Conservation (phyloP, 1,139 yeast genomes). For the Entelexis paramagnoliae region DNA sequence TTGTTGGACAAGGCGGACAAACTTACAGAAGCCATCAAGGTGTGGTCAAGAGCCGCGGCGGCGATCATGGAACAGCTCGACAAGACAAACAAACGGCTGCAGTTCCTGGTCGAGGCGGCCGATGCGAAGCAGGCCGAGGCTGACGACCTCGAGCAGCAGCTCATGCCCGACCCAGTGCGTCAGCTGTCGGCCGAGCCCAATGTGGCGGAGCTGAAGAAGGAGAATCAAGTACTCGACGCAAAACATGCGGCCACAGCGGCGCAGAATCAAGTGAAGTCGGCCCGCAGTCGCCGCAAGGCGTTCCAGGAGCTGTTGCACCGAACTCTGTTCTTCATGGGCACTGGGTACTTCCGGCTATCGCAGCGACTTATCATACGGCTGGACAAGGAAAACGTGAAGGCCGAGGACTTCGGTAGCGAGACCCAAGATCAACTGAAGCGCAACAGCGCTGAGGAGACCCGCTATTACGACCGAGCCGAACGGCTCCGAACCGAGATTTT, state of each 20-base stretch:
- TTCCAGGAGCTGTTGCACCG: constrained; percentile 63
- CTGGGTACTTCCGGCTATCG: constrained; percentile 56
- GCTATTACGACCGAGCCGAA: constrained; percentile 57
- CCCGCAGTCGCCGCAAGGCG: constrained; percentile 12
- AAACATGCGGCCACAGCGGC: neutral
- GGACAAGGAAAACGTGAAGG: constrained; percentile 11
- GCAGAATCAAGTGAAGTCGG: constrained; percentile 2
- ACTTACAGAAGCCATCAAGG: constrained; percentile 18
- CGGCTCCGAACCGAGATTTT: constrained; percentile 44
- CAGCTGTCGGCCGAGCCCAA: neutral
- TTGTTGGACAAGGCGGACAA: constrained; percentile 18
- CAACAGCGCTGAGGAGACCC: constrained; percentile 35
- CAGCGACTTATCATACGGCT: constrained; percentile 15
- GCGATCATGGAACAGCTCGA: constrained; percentile 9
- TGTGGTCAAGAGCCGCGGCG: constrained; percentile 12
- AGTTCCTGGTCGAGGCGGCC: neutral
- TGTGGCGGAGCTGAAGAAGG: constrained; percentile 1
- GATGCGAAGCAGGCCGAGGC: neutral
- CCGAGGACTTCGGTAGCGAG: constrained; percentile 2
- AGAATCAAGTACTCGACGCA: constrained; percentile 6
- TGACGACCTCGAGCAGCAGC: neutral
- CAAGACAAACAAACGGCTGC: constrained; percentile 2
- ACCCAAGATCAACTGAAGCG: constrained; percentile 21
- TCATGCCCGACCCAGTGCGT: neutral
- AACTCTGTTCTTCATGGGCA: constrained; percentile 66